Conservation (phyloP, 306 rosid species). For the Delonix regia region DNA sequence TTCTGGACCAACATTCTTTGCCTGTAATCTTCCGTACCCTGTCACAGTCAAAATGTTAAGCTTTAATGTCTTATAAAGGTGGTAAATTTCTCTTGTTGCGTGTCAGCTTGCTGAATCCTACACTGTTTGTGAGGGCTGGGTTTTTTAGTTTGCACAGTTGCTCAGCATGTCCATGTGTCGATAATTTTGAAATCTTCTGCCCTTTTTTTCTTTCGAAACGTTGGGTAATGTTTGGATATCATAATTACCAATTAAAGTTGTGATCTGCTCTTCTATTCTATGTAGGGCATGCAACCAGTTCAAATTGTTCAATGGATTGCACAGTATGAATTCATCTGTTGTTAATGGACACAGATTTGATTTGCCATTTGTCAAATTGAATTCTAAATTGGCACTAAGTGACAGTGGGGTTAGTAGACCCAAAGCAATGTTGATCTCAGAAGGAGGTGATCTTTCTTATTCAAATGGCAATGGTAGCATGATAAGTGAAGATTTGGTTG, state of each 20-base stretch:
- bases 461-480: slow-evolving; percentile 33
- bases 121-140: not conserved
- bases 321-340: slow-evolving; percentile 5
- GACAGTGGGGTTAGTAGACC: slow-evolving; percentile 40
- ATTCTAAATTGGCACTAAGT: slow-evolving; percentile 40
- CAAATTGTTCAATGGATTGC: slow-evolving; percentile 41
- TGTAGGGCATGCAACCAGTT: slow-evolving; percentile 28
- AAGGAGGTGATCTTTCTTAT: slow-evolving; percentile 58
- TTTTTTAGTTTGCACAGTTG: not conserved
- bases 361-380: slow-evolving; percentile 26
- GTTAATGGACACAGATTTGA: slow-evolving; percentile 10
- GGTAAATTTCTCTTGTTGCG: not conserved
- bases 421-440: slow-evolving; percentile 61
- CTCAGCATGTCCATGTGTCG: not conserved
- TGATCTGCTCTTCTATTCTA: slow-evolving; percentile 2
- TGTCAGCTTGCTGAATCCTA: not conserved
- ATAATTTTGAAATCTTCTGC: not conserved
- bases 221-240: not conserved
- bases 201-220: not conserved
- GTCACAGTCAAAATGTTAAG: not conserved
- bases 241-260: not conserved
- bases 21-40: not conserved
- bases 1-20: slow-evolving; percentile 6
- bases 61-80: slow-evolving; percentile 18
- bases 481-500: slow-evolving; percentile 26